Evolutionary conservation across 1,284 basidiomycete genomes (phyloP), one percentile per base, ranked within the genome.

Genomic region (Athelia sp.): DNA sequence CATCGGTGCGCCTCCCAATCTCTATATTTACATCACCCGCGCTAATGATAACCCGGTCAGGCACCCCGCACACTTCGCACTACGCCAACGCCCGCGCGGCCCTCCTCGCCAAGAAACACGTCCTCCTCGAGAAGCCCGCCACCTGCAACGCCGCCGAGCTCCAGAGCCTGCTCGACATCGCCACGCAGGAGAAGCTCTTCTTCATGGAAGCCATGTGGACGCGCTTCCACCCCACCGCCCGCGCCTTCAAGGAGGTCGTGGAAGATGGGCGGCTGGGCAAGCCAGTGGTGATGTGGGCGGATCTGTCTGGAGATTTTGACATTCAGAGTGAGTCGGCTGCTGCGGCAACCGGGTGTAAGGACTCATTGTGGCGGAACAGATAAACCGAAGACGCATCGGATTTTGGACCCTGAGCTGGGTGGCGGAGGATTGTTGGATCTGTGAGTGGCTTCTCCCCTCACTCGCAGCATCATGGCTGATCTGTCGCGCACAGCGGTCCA

Each of bases 171-270:
- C 67, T 91, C 19, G 66, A 70, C 8, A 76, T 91, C 19, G 92
- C 93, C 0, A 85, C 84, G 62, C 78, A 88, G 63, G 73, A 86
- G 57, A 78, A 82, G 13, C 75, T 91, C 2, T 94, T 94, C 73
- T 81, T 94, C 58, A 93, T 94, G 91, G 92, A 93, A 67, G 91
- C 84, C 2, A 75, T 91, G 64, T 87, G 83, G 85, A 91, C 88
- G 8, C 75, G 87, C 23, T 91, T 90, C 70, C 84, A 86, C 50
- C 88, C 88, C 3, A 73, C 88, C 50, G 70, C 73, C 6, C 58
- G 73, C n/a, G 85, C 84, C 51, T 68, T 90, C 45, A 84, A 86
- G 66, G 73, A 74, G 53, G 67, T 88, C 44, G 74, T 79, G 0
- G 80, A 87, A 46, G 73, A 75, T 44, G 84, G 84, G 13, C 66